Conservation (phyloP, 805 yeast species). For the Tetrapisispora arboricola region DNA sequence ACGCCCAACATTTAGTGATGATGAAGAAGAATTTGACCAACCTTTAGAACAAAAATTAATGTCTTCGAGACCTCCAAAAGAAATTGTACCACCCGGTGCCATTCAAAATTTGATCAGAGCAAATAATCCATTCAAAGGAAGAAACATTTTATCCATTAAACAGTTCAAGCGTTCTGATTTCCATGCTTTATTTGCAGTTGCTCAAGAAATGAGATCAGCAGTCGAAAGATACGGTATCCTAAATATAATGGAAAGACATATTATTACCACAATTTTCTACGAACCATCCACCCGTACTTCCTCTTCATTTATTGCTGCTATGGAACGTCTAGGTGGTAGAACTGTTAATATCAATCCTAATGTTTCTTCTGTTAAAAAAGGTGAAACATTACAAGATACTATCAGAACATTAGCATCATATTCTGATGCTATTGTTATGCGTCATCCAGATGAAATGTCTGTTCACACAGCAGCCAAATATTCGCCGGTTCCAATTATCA, state of each 20-base stretch:
- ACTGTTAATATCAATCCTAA: conserved; percentile 78
- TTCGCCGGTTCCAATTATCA: conserved; percentile 93
- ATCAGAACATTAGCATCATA: conserved; percentile 90
- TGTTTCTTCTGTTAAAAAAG: conserved; percentile 93
- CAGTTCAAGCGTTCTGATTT: conserved; percentile 81
- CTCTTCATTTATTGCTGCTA: conserved; percentile 96
- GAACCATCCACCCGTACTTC: conserved; percentile 98
- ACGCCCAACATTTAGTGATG: conserved; percentile 29
- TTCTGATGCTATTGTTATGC: conserved; percentile 91
- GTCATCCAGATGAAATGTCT: conserved; percentile 90
- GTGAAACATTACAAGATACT: conserved; percentile 96
- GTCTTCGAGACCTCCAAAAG: conserved; percentile 62
- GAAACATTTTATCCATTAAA: conserved; percentile 78
- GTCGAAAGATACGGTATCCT: conserved; percentile 95
- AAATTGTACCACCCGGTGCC: conserved; percentile 68
- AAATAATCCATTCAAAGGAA: conserved; percentile 84
- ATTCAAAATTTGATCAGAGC: conserved; percentile 65
- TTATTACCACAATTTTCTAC: conserved; percentile 89
- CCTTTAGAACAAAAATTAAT: conserved; percentile 42
- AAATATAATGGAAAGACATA: conserved; percentile 81
- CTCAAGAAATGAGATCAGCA: conserved; percentile 94
- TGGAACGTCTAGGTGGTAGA: conserved; percentile 99
- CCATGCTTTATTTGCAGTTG: conserved; percentile 89
- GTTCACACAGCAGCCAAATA: conserved; percentile 92
- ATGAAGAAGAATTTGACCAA: conserved; percentile 45